These are phyloP conservation scores for Amanita phalloides DNA, from an alignment of 768 basidiomycete genomes.

Conservation along the genomic window DNA sequence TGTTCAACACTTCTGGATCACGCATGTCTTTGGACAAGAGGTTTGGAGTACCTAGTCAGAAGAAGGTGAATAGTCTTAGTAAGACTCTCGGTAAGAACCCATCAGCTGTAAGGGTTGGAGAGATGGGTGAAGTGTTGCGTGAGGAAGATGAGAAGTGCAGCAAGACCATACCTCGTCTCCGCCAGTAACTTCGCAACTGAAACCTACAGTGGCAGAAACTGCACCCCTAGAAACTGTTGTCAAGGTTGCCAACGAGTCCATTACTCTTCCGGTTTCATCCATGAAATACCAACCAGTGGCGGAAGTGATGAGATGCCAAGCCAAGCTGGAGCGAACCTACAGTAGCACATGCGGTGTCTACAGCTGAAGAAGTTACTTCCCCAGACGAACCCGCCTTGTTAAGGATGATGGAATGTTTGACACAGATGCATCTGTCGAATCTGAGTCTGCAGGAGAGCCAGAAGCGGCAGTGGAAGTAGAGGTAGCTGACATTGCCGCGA, in stretches of 20 bases:
- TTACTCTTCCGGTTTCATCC: background rate
- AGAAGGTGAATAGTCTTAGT: conserved; percentile 11
- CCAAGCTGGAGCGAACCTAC: background rate
- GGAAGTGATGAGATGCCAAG: conserved; percentile 2
- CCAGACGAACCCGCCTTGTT: background rate
- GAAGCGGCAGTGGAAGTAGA: conserved; percentile 3
- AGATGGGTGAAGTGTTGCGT: conserved; percentile 59
- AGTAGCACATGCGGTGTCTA: conserved; percentile 7
- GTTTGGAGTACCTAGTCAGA: conserved; percentile 9
- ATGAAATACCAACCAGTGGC: background rate
- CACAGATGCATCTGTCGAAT: conserved; percentile 5
- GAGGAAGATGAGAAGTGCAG: conserved; percentile 34
- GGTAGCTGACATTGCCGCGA: conserved; percentile 6
- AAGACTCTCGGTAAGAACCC: conserved; percentile 24
- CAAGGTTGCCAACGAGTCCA: conserved; percentile 1
- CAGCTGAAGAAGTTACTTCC: conserved; percentile 3
- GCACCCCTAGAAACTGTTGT: conserved; percentile 2
- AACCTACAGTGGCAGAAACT: background rate
- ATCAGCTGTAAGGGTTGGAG: conserved; percentile 37
- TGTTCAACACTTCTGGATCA: conserved; percentile 35
- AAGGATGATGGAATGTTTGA: background rate
- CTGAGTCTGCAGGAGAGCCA: background rate
- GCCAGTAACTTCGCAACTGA: background rate
- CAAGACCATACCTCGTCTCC: background rate
- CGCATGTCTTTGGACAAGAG: conserved; percentile 18